Conservation (phyloP, 768 basidiomycete genomes). For the Lentinula edodes region DNA sequence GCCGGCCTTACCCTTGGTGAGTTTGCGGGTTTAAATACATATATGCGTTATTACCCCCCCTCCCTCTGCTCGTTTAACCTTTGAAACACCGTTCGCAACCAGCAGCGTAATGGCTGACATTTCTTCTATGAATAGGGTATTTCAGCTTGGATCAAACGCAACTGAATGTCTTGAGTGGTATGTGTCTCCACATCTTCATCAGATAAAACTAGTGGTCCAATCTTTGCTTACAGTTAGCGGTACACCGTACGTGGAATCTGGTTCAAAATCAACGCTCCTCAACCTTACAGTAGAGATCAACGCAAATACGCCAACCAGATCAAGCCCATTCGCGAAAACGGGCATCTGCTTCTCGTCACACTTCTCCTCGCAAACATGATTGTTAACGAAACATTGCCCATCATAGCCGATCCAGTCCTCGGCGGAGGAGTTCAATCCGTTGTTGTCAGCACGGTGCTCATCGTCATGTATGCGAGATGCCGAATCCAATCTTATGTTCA, state of each 20-base stretch:
- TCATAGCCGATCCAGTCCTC: slow-evolving; percentile 75
- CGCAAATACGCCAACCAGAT: slow-evolving; percentile 79
- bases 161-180: slow-evolving; percentile 67
- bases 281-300: slow-evolving; percentile 50
- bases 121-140: slow-evolving; percentile 36
- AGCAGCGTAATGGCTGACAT: no score
- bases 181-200: neutral
- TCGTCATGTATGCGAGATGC: slow-evolving; percentile 57
- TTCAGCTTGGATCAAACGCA: slow-evolving; percentile 94
- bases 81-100: no score
- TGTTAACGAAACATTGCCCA: slow-evolving; percentile 80
- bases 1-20: slow-evolving; percentile 77
- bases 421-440: slow-evolving; percentile 68
- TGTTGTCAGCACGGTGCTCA: slow-evolving; percentile 75
- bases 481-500: neutral
- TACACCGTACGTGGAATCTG: slow-evolving; percentile 51
- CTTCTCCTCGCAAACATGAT: slow-evolving; percentile 89
- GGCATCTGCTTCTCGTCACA: slow-evolving; percentile 77
- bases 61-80: no score
- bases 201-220: neutral
- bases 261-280: neutral
- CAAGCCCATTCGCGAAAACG: slow-evolving; percentile 79
- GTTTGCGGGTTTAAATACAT: no score
- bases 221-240: slow-evolving; percentile 71
- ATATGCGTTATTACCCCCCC: no score